Evolutionary conservation across 108 stramenopile genomes (phyloP).

Genomic region (Epithemia pelagica): DNA sequence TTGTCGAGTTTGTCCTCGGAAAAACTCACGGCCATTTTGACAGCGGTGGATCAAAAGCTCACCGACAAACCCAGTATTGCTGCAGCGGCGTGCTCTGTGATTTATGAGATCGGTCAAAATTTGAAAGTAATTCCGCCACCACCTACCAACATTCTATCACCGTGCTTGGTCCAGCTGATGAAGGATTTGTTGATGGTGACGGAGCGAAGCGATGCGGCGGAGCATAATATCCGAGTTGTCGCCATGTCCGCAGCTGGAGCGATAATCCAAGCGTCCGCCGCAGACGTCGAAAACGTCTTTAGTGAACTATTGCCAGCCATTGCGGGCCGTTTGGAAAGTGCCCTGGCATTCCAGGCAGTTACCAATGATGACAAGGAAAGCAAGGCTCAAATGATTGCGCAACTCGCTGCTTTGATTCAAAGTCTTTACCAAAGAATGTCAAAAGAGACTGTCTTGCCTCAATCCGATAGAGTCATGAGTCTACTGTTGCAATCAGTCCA

Average conservation of each 20-base stretch:
- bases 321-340: conserved; percentile 63
- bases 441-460: conserved; percentile 59
- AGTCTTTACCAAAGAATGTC: conserved; percentile 70
- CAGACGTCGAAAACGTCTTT: conserved; percentile 62
- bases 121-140: conserved; percentile 44
- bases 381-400: conserved; percentile 77
- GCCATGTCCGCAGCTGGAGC: conserved; percentile 85
- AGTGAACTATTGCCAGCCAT: conserved; percentile 67
- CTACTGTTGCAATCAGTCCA: conserved; percentile 83
- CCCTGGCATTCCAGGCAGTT: conserved; percentile 64
- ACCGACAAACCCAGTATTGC: conserved; percentile 74
- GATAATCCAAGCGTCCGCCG: conserved; percentile 78
- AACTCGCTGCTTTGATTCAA: conserved; percentile 82
- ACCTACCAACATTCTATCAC: conserved; percentile 73
- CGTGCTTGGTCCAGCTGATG: conserved; percentile 66
- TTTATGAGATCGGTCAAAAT: conserved; percentile 86
- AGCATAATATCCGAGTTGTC: conserved; percentile 65
- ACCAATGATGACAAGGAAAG: conserved; percentile 84
- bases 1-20: not conserved
- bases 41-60: conserved; percentile 55
- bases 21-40: conserved; percentile 53
- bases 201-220: conserved; percentile 83
- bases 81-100: conserved; percentile 81
- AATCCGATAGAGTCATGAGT: conserved; percentile 80
- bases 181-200: conserved; percentile 72